phyloP scores from a whole-genome alignment of 2,329 filamentous ascomycete species.

The Pseudogymnoascus sp. region DNA sequence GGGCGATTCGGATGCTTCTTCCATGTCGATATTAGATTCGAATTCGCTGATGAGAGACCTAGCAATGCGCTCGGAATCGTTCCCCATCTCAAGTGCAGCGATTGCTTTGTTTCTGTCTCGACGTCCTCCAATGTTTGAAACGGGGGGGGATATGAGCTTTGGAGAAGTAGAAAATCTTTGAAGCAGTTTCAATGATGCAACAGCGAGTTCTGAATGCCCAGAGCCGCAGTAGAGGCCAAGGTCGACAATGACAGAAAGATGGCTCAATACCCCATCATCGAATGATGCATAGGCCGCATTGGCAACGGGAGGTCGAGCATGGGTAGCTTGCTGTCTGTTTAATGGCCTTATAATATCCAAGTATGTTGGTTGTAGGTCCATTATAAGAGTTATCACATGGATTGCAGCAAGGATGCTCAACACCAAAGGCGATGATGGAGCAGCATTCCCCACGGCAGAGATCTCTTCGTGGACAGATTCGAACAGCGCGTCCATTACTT shows the following conservation, averaged over 20 bases:
- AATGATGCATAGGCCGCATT: slow-evolving; percentile 79
- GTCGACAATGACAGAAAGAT: slow-evolving; percentile 70
- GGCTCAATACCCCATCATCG: slow-evolving; percentile 81
- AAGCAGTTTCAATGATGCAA: slow-evolving; percentile 73
- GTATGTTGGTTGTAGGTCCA: slow-evolving; percentile 87
- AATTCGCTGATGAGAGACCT: slow-evolving; percentile 64
- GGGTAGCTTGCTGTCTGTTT: slow-evolving; percentile 57
- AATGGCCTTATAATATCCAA: slow-evolving; percentile 78
- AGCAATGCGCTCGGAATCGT: slow-evolving; percentile 72
- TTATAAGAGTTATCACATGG: slow-evolving; percentile 71
- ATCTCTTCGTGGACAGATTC: slow-evolving; percentile 69
- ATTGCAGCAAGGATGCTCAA: slow-evolving; percentile 72
- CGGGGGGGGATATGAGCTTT: slow-evolving; percentile 60
- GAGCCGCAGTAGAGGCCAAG: slow-evolving; percentile 82
- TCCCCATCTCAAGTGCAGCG: slow-evolving; percentile 75
- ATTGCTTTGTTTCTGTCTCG: slow-evolving; percentile 75
- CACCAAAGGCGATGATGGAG: slow-evolving; percentile 73
- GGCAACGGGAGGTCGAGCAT: slow-evolving; percentile 54
- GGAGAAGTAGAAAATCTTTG: slow-evolving; percentile 80
- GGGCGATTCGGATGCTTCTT: slow-evolving; percentile 59
- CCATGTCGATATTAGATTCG: slow-evolving; percentile 61
- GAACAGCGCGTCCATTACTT: slow-evolving; percentile 73
- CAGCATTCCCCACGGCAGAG: slow-evolving; percentile 61
- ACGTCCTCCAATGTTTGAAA: slow-evolving; percentile 51
- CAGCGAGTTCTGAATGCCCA: slow-evolving; percentile 70